Evolutionary conservation across 495 filamentous ascomycete genomes (phyloP), one percentile per base, ranked within the genome.

Genomic region (Penicillium bialowiezense): DNA sequence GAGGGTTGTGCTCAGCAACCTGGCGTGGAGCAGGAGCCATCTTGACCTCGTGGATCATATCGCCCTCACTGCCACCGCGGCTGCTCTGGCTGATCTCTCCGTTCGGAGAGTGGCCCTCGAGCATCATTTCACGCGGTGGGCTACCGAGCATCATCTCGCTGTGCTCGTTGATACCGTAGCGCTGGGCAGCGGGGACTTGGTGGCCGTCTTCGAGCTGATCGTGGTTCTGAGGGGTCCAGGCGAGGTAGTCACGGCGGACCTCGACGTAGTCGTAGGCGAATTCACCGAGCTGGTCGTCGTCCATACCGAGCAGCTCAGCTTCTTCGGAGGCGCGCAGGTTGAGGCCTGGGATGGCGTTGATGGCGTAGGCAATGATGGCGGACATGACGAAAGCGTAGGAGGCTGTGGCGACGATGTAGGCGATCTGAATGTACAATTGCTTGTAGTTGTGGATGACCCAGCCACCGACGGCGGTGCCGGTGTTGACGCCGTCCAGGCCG

Each of bases 261-360:
- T 98, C 93, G 57, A 98, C 93, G 68, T 98, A 98, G 70, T 98
- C 93, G 74, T 98, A 98, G 6, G 93, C 95, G 63, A 98, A 98
- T 70, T 98, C 93, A 63, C 93, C 93, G 28, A 97, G 86, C 65
- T 98, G 93, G 73, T 98, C 93, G 65, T 97, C 95, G 58, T 98
- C 93, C 91, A 97, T 96, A 48, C 93, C 93, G 42, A 97, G 82
- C 15, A 98, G 81, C 69, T 98, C 93, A n/a, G 95, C 93, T 72
- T 98, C 89, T 59, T 95, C 90, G 26, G 84, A 89, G 9, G 93
- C 93, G 37, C 93, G 88, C 49, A 98, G 87, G 54, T 96, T 81
- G 12, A 98, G 80, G 23, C 95, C 95, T 5, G 93, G 93, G 43
- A 93, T 84, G 54, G 82, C 69, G 73, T 98, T 89, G 75, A 98